Base-by-base conservation (phyloP, 345 rosid species). In the Citrus inodora region DNA sequence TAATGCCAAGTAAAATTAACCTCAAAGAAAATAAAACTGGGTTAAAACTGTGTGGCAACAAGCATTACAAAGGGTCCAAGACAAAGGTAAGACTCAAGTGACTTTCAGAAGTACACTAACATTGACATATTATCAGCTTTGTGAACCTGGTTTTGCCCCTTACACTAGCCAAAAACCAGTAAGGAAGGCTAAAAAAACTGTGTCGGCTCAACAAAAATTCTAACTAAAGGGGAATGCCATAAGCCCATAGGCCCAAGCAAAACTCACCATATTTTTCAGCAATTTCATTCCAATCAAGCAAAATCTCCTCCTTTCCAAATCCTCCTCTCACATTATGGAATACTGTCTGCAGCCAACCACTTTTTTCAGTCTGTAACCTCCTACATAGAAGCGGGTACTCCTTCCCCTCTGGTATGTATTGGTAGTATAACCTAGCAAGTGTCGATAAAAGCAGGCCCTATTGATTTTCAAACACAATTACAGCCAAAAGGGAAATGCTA, bases 211-310 rank as follows among this genome's bases (percentile, higher is more conserved):
- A 67, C 38, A 67, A 24, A 59, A 63, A n/a, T 27, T 30, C n/a
- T 27, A 48, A 8, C 5, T 25, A 40, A 38, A 2, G 27, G 33
- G 37, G 53, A 61, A 25, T 60, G 67, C 27, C 27, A 38, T 38
- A 11, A 16, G 4, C n/a, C 10, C 56, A 8, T 24, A 38, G 51
- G 4, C 17, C 10, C 32, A 74, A 62, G 35, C 21, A 64, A 73
- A 71, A 55, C 86, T 87, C 78, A 83, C 98, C 98, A 75, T 85
- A 78, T 72, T 85, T 91, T 77, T 93, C 89, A 46, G 98, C 98
- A 77, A 91, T 81, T 76, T 89, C 85, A 78, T 95, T 95, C 98
- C 98, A 95, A 78, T 95, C 98, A 46, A 95, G 97, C 74, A 93
- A 84, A 86, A 89, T 82, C 83, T 95, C 90, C 87, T 94, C 97